A percentile compares a stretch with the other conserved stretches of the same genome.
Conservation (phyloP, 2,329 filamentous ascomycete genomes). For the Didymosphaeria variabile region DNA sequence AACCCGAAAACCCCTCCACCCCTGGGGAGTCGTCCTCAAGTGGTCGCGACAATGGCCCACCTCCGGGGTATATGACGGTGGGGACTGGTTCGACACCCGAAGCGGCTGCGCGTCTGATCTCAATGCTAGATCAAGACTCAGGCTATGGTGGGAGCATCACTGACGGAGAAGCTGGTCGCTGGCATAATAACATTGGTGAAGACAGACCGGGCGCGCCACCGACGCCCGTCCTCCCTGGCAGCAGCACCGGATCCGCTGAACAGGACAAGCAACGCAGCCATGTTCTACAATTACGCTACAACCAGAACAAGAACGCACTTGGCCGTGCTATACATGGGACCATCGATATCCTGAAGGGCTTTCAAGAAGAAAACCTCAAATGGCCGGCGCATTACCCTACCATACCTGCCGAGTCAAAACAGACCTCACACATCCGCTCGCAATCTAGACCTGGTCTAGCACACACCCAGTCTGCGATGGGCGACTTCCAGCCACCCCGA, state of each 20-base stretch:
- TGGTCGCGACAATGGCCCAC: slow-evolving; percentile 34
- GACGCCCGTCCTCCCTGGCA: slow-evolving; percentile 60
- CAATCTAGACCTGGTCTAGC: slow-evolving; percentile 69
- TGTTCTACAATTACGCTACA: slow-evolving; percentile 93
- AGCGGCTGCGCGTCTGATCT: slow-evolving; percentile 81
- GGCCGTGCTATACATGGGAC: slow-evolving; percentile 87
- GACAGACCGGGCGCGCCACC: slow-evolving; percentile 67
- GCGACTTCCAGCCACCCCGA: slow-evolving; percentile 56
- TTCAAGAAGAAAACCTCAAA: slow-evolving; percentile 87
- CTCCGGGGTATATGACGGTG: slow-evolving; percentile 80
- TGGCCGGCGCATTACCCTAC: slow-evolving; percentile 98
- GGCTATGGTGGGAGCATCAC: slow-evolving; percentile 86
- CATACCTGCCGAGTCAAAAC: slow-evolving; percentile 65
- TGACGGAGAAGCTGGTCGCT: slow-evolving; percentile 67
- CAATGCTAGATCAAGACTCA: slow-evolving; percentile 85
- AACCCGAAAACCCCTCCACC: slow-evolving; percentile 29
- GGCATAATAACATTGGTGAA: slow-evolving; percentile 65
- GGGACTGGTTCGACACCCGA: slow-evolving; percentile 83
- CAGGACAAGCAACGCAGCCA: slow-evolving; percentile 76
- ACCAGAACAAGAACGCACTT: slow-evolving; percentile 87
- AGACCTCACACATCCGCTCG: slow-evolving; percentile 51
- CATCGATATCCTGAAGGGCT: slow-evolving; percentile 80
- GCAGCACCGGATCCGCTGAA: slow-evolving; percentile 62
- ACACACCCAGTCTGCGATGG: slow-evolving; percentile 69
- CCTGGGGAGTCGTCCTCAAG: slow-evolving; percentile 37